Conservation (phyloP, 768 basidiomycete genomes). For the Lanmaoa rubissima region DNA sequence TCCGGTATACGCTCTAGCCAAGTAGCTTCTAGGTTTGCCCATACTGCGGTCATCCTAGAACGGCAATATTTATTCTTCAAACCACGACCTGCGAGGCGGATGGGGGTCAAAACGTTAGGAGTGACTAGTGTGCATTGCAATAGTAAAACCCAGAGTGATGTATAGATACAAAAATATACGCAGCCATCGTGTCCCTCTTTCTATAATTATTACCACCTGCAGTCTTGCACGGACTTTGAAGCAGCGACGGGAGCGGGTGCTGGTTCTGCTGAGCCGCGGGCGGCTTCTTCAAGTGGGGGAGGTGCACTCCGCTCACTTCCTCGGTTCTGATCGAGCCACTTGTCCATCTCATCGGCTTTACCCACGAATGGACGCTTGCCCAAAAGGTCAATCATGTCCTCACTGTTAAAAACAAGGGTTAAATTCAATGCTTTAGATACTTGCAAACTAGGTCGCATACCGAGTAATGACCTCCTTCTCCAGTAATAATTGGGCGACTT, state of each 20-base stretch:
- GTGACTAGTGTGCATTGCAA: slow-evolving; percentile 45
- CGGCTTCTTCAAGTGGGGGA: slow-evolving; percentile 54
- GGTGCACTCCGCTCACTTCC: slow-evolving; percentile 59
- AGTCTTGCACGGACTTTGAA: slow-evolving; percentile 37
- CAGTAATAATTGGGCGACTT: slow-evolving; percentile 86
- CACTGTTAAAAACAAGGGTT: slow-evolving; percentile 41
- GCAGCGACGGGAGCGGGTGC: slow-evolving; percentile 51
- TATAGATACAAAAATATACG: slow-evolving; percentile 24
- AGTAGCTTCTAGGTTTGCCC: not conserved
- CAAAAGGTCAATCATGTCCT: slow-evolving; percentile 83
- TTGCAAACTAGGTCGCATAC: slow-evolving; percentile 39
- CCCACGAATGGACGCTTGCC: slow-evolving; percentile 82
- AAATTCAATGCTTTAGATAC: not conserved
- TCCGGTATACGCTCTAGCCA: slow-evolving; percentile 55
- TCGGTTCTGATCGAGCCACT: slow-evolving; percentile 86
- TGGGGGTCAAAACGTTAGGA: not conserved
- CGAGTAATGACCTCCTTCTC: slow-evolving; percentile 95
- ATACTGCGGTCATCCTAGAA: too few species aligned
- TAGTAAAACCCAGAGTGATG: slow-evolving; percentile 43
- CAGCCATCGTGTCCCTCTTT: slow-evolving; percentile 1
- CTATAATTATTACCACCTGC: slow-evolving; percentile 11
- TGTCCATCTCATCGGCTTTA: slow-evolving; percentile 91
- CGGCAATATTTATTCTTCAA: not conserved
- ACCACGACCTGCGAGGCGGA: slow-evolving; percentile 6
- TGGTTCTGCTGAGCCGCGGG: slow-evolving; percentile 39